Evolutionary conservation across 2,329 filamentous ascomycete genomes (phyloP), one percentile per base, ranked within the genome.

Genomic region (Fulvia fulva): DNA sequence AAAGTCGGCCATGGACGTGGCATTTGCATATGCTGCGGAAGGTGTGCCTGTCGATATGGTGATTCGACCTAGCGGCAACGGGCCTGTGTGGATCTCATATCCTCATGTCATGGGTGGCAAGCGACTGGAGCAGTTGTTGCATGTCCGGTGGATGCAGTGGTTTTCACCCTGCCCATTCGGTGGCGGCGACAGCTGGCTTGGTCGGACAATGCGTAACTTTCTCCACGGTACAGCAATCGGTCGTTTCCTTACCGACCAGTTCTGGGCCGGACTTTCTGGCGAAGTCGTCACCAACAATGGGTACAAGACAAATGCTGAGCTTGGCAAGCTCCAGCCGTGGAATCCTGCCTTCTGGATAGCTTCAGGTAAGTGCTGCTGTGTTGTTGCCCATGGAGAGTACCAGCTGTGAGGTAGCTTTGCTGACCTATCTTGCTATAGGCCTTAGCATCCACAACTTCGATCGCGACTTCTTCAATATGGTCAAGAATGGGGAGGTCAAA

Each of bases 161-260:
- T 85, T 92, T 72, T 86, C 83, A 53, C 89, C 89, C 0, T 91
- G 88, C 68, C 80, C 88, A 14, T 92, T 87, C 86, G 87, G 85
- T 4, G 76, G 79, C 1, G 81, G 79, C 1, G 86, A 85, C 66
- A 87, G 86, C 1, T 87, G 75, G 78, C 12, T 74, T 74, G 55
- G 55, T 6, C 53, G 54, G 28, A 51, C 26, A 11, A 75, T 83
- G 1, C 78, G 84, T 3, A 68, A 71, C 9, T 83, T 87, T 59
- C 75, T 86, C 49, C 85, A 88, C 62, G 75, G 77, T 22, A 87
- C 83, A 0, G 71, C 75, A 32, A 54, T 87, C 1, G 86, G 86
- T 1, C 78, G 83, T 0, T 75, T 74, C 52, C 70, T 88, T 21
- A 80, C 83, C 3, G 75, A 81, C 41, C 69, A 71, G 0, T 86